Percentiles rank a stretch among this genome's conserved stretches.
Conservation (phyloP, 768 basidiomycete genomes). For the Vararia minispora region DNA sequence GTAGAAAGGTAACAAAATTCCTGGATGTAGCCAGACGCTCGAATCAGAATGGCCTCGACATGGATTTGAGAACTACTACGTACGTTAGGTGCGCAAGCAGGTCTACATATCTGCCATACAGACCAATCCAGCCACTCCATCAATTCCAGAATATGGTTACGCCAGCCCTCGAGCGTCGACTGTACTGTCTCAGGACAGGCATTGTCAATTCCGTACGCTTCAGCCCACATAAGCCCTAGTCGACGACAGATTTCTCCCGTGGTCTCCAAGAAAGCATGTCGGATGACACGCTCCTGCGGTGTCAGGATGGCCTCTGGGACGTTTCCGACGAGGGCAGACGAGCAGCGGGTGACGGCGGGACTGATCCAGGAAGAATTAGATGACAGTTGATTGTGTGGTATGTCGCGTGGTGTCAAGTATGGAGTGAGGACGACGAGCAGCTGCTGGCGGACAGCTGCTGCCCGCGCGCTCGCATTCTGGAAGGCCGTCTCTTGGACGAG, state of each 20-base stretch:
- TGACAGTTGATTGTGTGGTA: neutral
- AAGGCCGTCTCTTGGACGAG: slow-evolving; percentile 17
- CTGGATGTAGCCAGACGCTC: too few relatives aligned
- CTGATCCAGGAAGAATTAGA: slow-evolving; percentile 1
- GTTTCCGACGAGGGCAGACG: slow-evolving; percentile 1
- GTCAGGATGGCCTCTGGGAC: neutral
- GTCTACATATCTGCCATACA: slow-evolving; percentile 36
- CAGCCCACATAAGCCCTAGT: slow-evolving; percentile 26
- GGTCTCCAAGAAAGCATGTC: neutral
- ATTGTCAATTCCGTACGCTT: slow-evolving; percentile 22
- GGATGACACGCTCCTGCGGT: slow-evolving; percentile 1
- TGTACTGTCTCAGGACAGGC: slow-evolving; percentile 1
- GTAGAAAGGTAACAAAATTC: too few relatives aligned
- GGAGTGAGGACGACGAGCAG: slow-evolving; percentile 7
- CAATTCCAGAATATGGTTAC: slow-evolving; percentile 21
- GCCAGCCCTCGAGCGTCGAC: slow-evolving; percentile 24
- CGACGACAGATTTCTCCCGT: slow-evolving; percentile 3
- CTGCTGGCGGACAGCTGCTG: slow-evolving; percentile 1
- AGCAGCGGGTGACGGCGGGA: slow-evolving; percentile 1
- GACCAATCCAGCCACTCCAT: slow-evolving; percentile 46
- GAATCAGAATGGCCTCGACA: too few relatives aligned
- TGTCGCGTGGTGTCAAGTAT: slow-evolving; percentile 1
- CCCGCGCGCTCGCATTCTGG: slow-evolving; percentile 1
- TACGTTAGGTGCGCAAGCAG: slow-evolving; percentile 35
- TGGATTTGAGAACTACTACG: too few relatives aligned